Percentiles rank a stretch among this genome's conserved stretches.
These are phyloP conservation scores for Candida qinlingensis DNA, from an alignment of 805 yeast genomes.

Conservation along the genomic window DNA sequence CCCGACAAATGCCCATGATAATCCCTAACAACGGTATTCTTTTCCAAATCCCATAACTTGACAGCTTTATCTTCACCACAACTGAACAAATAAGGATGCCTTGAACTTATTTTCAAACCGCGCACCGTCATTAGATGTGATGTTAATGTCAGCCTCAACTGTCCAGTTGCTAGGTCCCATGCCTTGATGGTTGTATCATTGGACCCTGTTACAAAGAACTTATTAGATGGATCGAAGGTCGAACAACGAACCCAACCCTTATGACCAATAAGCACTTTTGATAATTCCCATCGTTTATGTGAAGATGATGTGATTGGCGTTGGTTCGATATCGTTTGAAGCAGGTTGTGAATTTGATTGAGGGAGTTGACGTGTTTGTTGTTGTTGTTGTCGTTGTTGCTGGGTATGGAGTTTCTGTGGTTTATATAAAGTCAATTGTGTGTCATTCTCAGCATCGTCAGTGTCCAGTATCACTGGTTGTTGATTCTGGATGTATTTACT, in stretches of 20 bases:
- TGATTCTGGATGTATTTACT: background rate
- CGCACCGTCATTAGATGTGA: conserved; percentile 92
- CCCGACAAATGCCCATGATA: conserved; percentile 95
- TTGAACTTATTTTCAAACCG: conserved; percentile 61
- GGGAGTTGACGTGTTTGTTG: background rate
- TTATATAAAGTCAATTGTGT: no score
- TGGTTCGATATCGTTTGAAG: background rate
- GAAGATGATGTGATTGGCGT: background rate
- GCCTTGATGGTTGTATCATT: conserved; percentile 83
- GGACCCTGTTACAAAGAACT: conserved; percentile 91
- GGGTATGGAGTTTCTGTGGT: background rate
- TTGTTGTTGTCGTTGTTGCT: background rate
- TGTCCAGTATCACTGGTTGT: background rate
- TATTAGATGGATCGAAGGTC: conserved; percentile 77
- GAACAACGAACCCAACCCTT: conserved; percentile 89
- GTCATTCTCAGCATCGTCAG: background rate
- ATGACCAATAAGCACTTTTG: conserved; percentile 79
- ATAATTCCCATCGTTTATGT: conserved; percentile 68
- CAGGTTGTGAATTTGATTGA: background rate
- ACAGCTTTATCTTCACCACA: conserved; percentile 92
- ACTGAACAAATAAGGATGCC: conserved; percentile 84
- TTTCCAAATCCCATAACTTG: conserved; percentile 94
- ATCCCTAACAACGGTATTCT: conserved; percentile 72
- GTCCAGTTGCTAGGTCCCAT: conserved; percentile 80
- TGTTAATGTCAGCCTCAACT: conserved; percentile 67